These are phyloP conservation scores for Leccinum pseudoinsigne DNA, from an alignment of 1,284 basidiomycete genomes.

Conservation along the genomic window DNA sequence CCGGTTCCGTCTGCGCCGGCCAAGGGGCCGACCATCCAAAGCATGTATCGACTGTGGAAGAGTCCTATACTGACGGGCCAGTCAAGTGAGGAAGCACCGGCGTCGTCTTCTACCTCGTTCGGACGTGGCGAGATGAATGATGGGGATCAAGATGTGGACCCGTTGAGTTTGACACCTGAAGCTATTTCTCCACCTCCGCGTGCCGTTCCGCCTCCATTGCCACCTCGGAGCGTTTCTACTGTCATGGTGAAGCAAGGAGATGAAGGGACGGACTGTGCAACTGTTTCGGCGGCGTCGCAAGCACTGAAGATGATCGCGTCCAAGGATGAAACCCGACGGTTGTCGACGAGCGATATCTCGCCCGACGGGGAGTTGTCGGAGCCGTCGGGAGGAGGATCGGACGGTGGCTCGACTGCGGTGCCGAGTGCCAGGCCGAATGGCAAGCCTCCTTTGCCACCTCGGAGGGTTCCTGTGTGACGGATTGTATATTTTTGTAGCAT, in stretches of 20 bases:
- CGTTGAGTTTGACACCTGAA: conserved; percentile 21
- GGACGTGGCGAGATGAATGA: conserved; percentile 24
- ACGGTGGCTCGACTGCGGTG: conserved; percentile 14
- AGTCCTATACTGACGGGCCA: conserved; percentile 40
- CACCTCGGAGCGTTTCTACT: conserved; percentile 49
- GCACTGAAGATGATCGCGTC: conserved; percentile 54
- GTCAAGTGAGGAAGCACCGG: conserved; percentile 24
- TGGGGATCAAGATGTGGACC: conserved; percentile 33
- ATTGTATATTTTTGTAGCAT: neutral
- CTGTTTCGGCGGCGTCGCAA: conserved; percentile 46
- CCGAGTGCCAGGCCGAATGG: conserved; percentile 11
- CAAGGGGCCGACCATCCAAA: conserved; percentile 54
- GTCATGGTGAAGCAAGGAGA: conserved; percentile 31
- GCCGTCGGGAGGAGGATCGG: conserved; percentile 1
- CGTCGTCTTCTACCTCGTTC: conserved; percentile 20
- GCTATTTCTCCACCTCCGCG: conserved; percentile 16
- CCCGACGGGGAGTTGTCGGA: conserved; percentile 6
- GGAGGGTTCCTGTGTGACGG: conserved; percentile 24
- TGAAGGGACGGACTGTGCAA: conserved; percentile 25
- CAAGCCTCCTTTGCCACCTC: conserved; percentile 40
- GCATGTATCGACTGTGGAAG: conserved; percentile 71
- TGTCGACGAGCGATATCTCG: conserved; percentile 17
- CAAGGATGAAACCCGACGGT: conserved; percentile 41
- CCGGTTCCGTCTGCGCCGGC: conserved; percentile 43
- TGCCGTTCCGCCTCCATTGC: conserved; percentile 50